Evolutionary conservation across 2,329 filamentous ascomycete genomes (phyloP).

Genomic region (Penicillium digitatum): DNA sequence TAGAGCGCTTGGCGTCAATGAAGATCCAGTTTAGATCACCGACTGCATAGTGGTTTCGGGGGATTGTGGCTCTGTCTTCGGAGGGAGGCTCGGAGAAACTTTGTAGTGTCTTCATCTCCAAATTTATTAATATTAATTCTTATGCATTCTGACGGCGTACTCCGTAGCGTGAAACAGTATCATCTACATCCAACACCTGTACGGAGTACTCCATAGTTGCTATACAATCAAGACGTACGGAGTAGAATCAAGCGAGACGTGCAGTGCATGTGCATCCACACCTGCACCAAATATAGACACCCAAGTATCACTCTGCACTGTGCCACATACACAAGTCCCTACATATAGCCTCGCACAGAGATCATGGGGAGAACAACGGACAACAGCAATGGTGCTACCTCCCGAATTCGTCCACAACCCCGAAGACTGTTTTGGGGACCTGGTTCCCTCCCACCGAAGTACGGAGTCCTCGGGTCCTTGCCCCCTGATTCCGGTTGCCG

Average conservation of each 20-base stretch:
- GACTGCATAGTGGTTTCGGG: background rate
- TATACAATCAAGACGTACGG: background rate
- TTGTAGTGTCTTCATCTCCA: background rate
- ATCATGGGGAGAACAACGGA: background rate
- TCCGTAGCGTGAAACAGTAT: background rate
- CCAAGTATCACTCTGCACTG: background rate
- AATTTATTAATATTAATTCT: background rate
- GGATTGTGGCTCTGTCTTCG: background rate
- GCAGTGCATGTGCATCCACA: background rate
- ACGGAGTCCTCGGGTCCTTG: background rate
- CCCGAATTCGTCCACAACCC: constrained; percentile 10
- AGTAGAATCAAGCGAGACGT: background rate
- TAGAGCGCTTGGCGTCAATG: background rate
- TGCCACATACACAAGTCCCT: constrained; percentile 1
- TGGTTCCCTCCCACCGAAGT: background rate
- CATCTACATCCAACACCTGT: background rate
- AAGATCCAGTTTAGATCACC: constrained; percentile 10
- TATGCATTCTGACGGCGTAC: background rate
- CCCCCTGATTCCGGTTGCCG: background rate
- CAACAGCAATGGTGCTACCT: constrained; percentile 5
- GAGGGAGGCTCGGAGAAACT: constrained; percentile 2
- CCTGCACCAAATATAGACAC: background rate
- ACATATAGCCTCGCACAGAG: constrained; percentile 4
- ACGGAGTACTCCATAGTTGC: background rate
- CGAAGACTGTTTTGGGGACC: constrained; percentile 7